Percentiles rank a stretch among this genome's conserved stretches.
phyloP scores from a whole-genome alignment of 1,284 basidiomycete genomes.

The Cryptococcus sp. region DNA sequence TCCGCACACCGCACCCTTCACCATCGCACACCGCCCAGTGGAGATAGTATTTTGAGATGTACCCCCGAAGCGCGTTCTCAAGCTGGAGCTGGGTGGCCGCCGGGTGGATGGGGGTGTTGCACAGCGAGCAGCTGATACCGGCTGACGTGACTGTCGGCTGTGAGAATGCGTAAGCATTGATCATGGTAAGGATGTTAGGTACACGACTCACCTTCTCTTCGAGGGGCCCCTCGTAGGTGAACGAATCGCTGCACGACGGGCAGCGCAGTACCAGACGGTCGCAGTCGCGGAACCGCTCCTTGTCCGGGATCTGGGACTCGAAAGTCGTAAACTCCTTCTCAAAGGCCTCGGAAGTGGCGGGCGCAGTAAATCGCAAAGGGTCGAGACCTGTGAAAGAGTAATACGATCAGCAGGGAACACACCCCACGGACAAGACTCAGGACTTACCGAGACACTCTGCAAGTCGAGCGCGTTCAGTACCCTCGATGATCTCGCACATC shows the following conservation, averaged over 20 bases:
- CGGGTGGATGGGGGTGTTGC: conserved; percentile 56
- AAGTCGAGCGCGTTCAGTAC: conserved; percentile 83
- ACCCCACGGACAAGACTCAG: background rate
- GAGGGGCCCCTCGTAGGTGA: too few relatives aligned
- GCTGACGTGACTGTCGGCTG: conserved; percentile 10
- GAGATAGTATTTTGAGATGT: conserved; percentile 81
- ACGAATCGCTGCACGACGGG: conserved; percentile 57
- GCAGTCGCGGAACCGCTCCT: conserved; percentile 76
- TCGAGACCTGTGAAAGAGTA: conserved; percentile 69
- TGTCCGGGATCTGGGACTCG: conserved; percentile 86
- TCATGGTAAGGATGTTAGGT: too few relatives aligned
- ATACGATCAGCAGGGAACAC: background rate
- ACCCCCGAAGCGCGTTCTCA: conserved; percentile 74
- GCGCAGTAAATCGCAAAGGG: conserved; percentile 66
- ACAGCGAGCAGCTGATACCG: conserved; percentile 60
- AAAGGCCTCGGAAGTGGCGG: conserved; percentile 54
- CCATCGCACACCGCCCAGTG: conserved; percentile 87
- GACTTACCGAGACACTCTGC: conserved; percentile 87
- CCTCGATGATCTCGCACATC: conserved; percentile 93
- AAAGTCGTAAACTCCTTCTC: conserved; percentile 74
- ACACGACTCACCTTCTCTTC: too few relatives aligned
- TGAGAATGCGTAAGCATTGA: too few relatives aligned
- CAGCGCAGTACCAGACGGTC: conserved; percentile 70
- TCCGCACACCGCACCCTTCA: conserved; percentile 72
- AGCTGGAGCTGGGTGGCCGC: conserved; percentile 77